Evolutionary conservation across 148 eudicot genomes (phyloP).

Genomic region (Nepenthes gracilis): DNA sequence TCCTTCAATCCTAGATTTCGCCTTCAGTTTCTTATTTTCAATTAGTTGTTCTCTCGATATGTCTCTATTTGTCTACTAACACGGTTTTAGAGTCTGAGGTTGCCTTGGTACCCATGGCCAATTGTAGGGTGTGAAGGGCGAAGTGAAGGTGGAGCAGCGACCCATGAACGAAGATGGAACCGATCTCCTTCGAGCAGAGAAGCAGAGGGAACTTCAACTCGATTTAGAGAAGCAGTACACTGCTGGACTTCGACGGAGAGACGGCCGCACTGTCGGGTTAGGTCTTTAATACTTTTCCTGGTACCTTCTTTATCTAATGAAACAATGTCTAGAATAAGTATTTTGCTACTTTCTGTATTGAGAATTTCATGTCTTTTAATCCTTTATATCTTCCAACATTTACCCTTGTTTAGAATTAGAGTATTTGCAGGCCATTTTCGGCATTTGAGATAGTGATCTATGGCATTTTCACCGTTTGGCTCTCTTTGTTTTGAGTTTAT

Average conservation of each 20-base stretch:
- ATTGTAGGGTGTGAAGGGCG: conserved; percentile 99
- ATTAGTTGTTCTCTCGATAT: neutral
- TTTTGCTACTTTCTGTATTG: no score
- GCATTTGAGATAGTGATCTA: no score
- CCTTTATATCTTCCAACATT: no score
- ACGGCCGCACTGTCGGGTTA: conserved; percentile 92
- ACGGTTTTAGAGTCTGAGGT: conserved; percentile 99
- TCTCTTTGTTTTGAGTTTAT: no score
- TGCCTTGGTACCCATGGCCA: conserved; percentile 92
- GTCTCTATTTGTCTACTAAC: conserved; percentile 49
- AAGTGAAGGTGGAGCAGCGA: conserved; percentile 32
- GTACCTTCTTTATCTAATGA: neutral
- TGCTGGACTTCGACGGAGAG: conserved; percentile 89
- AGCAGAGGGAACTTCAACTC: conserved; percentile 67
- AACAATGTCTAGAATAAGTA: no score
- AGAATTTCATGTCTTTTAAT: no score
- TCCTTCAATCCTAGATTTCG: no score
- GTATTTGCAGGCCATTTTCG: no score
- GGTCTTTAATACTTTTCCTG: conserved; percentile 35
- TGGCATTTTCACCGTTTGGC: no score
- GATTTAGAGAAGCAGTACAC: conserved; percentile 94
- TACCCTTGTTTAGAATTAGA: no score
- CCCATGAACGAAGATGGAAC: conserved; percentile 33
- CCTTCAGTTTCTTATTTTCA: neutral
- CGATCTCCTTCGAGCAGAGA: conserved; percentile 28